Conservation (phyloP, 1,284 basidiomycete genomes). For the Exobasidium rhododendri region DNA sequence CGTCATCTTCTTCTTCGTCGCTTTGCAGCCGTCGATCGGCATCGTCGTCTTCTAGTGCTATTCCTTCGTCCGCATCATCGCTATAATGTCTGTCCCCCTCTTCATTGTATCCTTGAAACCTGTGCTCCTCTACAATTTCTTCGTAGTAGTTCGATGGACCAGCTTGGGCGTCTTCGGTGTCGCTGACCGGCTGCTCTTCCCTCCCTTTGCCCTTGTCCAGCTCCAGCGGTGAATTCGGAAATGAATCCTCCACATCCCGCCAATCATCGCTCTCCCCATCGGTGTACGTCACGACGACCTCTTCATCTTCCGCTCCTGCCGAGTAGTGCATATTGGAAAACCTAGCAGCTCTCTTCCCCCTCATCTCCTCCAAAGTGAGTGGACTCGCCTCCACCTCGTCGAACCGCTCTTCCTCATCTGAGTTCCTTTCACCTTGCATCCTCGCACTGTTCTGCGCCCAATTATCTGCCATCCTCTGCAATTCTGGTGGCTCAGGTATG, state of each 20-base stretch:
- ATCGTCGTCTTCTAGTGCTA: not conserved
- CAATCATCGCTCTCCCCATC: not conserved
- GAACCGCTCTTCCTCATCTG: not conserved
- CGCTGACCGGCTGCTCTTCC: not conserved
- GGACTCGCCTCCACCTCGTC: not conserved
- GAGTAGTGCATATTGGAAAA: not conserved
- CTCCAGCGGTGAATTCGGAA: not conserved
- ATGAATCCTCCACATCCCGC: not conserved
- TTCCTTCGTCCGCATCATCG: constrained; percentile 1
- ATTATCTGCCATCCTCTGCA: not conserved
- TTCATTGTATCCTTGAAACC: not conserved
- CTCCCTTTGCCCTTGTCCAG: not conserved
- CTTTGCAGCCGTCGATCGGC: not conserved
- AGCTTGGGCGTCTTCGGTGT: not conserved
- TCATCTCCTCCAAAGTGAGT: not conserved
- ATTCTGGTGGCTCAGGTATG: not conserved
- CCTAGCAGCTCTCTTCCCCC: not conserved
- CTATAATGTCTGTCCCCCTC: not conserved
- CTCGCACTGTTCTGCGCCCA: not conserved
- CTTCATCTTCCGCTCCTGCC: no score
- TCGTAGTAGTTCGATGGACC: not conserved
- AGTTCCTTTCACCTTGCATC: not conserved
- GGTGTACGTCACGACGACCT: no score
- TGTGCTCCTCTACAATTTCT: not conserved
- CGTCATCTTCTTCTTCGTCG: not conserved